These are phyloP conservation scores for Suillus ampliporus DNA, from an alignment of 768 basidiomycete species.

Conservation along the genomic window DNA sequence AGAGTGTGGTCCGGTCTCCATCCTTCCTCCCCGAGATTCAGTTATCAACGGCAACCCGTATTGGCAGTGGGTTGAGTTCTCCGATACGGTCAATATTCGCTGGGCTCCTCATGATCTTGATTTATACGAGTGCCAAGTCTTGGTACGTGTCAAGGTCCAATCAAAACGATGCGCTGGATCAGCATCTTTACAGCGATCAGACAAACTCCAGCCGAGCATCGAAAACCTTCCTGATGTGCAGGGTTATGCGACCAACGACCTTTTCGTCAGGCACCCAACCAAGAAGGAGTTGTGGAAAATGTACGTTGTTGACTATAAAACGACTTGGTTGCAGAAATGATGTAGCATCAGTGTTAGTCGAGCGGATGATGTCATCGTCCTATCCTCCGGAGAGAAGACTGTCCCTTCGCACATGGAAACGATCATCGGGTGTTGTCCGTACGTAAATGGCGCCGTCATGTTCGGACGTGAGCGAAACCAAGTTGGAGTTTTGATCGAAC, in stretches of 20 bases:
- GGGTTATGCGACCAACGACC: conserved; percentile 49
- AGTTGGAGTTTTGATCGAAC: conserved; percentile 35
- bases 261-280: conserved; percentile 49
- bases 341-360: conserved; percentile 39
- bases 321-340: neutral
- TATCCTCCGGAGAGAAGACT: conserved; percentile 34
- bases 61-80: conserved; percentile 17
- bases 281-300: conserved; percentile 46
- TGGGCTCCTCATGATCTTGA: conserved; percentile 38
- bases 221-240: conserved; percentile 38
- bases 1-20: conserved; percentile 37
- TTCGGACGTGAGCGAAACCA: conserved; percentile 34
- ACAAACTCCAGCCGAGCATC: conserved; percentile 14
- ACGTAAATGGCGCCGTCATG: conserved; percentile 27
- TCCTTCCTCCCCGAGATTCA: conserved; percentile 32
- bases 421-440: conserved; percentile 16
- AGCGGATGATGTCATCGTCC: conserved; percentile 35
- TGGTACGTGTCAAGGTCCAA: conserved; percentile 26
- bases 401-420: conserved; percentile 36
- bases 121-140: conserved; percentile 38
- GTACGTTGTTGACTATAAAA: conserved; percentile 22
- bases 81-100: conserved; percentile 7
- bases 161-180: neutral
- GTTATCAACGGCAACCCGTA: conserved; percentile 9
- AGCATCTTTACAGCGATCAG: conserved; percentile 1